Evolutionary conservation across 2,329 filamentous ascomycete genomes (phyloP).

Genomic region (Hypoxylon sp.): DNA sequence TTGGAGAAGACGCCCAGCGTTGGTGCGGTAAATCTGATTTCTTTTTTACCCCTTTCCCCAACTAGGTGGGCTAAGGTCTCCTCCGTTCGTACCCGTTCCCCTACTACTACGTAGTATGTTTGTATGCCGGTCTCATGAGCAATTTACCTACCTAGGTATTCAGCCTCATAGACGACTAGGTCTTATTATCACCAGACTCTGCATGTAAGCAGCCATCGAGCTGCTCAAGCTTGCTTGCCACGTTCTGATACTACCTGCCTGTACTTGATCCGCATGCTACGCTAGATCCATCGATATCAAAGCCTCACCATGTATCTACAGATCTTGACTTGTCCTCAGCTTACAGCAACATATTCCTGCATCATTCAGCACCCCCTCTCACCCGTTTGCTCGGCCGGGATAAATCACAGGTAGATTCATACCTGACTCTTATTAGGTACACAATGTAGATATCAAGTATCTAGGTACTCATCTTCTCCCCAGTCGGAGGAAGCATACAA

Average conservation of each 20-base stretch:
- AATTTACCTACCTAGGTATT: no score
- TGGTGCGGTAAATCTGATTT: neutral
- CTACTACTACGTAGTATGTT: no score
- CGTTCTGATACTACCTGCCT: constrained; percentile 3
- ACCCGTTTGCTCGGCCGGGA: neutral
- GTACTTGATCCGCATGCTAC: neutral
- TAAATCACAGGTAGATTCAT: neutral
- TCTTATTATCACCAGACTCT: neutral
- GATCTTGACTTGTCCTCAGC: neutral
- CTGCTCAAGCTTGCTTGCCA: neutral
- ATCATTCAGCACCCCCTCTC: neutral
- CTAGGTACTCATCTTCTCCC: neutral
- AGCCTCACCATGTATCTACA: neutral
- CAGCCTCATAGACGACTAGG: constrained; percentile 4
- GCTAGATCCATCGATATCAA: neutral
- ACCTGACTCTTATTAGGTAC: neutral
- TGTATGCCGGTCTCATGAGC: no score
- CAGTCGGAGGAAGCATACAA: neutral
- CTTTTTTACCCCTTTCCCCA: neutral
- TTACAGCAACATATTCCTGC: neutral
- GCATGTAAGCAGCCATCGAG: constrained; percentile 9
- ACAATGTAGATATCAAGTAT: neutral
- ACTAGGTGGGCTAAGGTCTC: neutral
- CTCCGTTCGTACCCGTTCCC: neutral
- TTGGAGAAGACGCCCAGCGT: constrained; percentile 1